phyloP scores from a whole-genome alignment of 129 eudicot genomes.

The Tagetes erecta region DNA sequence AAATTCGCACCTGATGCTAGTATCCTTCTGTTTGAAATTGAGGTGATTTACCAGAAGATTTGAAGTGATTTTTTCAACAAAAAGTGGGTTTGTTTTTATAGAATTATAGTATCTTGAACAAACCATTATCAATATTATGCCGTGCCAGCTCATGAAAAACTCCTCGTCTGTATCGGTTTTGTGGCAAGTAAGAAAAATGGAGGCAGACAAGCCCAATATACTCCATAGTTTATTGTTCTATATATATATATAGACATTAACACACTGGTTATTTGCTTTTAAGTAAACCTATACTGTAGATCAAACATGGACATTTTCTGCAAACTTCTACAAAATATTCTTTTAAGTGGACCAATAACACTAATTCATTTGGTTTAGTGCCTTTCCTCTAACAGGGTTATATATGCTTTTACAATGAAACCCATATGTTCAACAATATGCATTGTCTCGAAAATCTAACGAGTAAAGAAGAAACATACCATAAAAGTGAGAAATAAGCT shows the following conservation, averaged over 20 bases:
- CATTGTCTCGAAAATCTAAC: slow-evolving; percentile 31
- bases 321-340: background rate
- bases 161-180: background rate
- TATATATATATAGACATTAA: slow-evolving; percentile 5
- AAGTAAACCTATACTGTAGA: slow-evolving; percentile 13
- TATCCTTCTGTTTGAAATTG: background rate
- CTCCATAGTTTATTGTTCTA: background rate
- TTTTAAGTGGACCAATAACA: background rate
- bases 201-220: background rate
- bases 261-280: slow-evolving; percentile 6
- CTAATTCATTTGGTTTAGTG: background rate
- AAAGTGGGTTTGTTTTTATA: background rate
- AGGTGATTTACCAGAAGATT: background rate
- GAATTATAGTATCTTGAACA: background rate
- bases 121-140: background rate
- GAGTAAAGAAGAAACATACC: slow-evolving; percentile 53
- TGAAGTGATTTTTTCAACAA: background rate
- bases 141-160: background rate
- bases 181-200: background rate
- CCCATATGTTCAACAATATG: slow-evolving; percentile 10
- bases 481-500: slow-evolving; percentile 93
- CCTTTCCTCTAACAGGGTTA: slow-evolving; percentile 16
- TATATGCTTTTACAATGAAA: slow-evolving; percentile 6
- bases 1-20: background rate
- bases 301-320: slow-evolving; percentile 6